Percentiles rank a stretch among this genome's conserved stretches.
phyloP scores from a whole-genome alignment of 2,329 filamentous ascomycete species.

The Trichoderma breve region DNA sequence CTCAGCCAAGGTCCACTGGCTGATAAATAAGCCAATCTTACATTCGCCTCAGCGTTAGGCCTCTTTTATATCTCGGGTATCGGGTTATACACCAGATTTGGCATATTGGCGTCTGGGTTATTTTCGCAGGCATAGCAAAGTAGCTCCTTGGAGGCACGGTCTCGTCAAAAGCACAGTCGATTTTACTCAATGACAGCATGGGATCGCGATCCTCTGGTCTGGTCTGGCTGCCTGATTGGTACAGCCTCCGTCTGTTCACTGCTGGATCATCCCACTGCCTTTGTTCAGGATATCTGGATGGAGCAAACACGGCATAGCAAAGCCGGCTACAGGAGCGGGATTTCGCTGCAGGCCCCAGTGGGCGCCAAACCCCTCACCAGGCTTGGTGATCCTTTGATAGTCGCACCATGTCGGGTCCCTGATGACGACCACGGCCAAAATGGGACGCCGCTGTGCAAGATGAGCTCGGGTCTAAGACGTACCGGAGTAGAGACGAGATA shows the following conservation, averaged over 20 bases:
- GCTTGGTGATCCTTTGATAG: not conserved
- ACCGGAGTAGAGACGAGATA: not conserved
- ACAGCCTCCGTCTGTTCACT: not conserved
- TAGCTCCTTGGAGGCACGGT: not conserved
- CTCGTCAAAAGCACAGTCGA: not conserved
- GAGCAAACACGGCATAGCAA: not conserved
- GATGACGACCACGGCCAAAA: not conserved
- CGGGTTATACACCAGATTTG: not conserved
- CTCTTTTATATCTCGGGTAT: constrained; percentile 2
- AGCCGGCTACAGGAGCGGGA: constrained; percentile 9
- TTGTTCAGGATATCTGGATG: not conserved
- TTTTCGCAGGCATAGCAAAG: not conserved
- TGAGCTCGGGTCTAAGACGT: not conserved
- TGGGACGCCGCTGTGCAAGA: not conserved
- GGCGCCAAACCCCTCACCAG: not conserved
- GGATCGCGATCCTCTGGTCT: not conserved
- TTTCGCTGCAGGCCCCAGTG: not conserved
- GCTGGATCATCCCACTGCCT: not conserved
- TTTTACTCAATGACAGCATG: not conserved
- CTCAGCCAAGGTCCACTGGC: constrained; percentile 11
- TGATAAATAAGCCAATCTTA: constrained; percentile 6
- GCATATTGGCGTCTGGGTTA: not conserved
- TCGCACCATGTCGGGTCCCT: constrained; percentile 2
- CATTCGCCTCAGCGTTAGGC: not conserved
- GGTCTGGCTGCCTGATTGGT: not conserved